Evolutionary conservation across 2,329 filamentous ascomycete genomes (phyloP).

Genomic region (Fusarium devonianum): DNA sequence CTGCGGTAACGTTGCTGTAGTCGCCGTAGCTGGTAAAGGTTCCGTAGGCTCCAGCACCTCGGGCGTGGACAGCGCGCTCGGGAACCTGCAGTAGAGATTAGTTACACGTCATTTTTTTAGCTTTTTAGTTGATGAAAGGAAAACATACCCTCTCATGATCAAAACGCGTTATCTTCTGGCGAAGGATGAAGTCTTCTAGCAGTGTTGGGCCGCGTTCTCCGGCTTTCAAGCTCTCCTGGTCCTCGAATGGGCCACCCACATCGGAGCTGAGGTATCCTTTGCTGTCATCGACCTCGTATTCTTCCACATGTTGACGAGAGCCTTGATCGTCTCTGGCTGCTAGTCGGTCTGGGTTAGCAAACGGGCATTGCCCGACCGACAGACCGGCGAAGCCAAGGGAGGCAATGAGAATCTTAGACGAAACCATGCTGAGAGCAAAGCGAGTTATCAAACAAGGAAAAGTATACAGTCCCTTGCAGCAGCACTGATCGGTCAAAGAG

Average conservation of each 20-base stretch:
- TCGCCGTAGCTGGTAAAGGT: conserved; percentile 73
- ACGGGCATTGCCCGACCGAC: conserved; percentile 46
- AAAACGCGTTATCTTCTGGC: conserved; percentile 75
- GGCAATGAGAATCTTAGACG: conserved; percentile 29
- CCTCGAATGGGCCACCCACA: conserved; percentile 71
- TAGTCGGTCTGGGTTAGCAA: conserved; percentile 41
- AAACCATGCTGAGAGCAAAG: conserved; percentile 38
- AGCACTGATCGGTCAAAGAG: neutral
- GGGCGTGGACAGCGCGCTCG: conserved; percentile 73
- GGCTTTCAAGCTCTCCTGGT: conserved; percentile 71
- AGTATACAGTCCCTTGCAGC: neutral
- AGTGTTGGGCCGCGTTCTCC: conserved; percentile 72
- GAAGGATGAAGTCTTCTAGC: conserved; percentile 75
- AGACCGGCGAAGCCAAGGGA: conserved; percentile 41
- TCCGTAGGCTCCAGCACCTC: conserved; percentile 74
- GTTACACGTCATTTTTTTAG: conserved; percentile 3
- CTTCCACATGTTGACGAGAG: conserved; percentile 44
- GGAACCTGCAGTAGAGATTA: conserved; percentile 51
- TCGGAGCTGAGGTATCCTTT: conserved; percentile 68
- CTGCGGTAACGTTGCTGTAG: conserved; percentile 72
- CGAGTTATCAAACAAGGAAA: neutral
- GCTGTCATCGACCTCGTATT: conserved; percentile 60
- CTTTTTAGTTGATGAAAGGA: neutral
- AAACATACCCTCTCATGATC: conserved; percentile 72
- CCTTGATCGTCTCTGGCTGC: conserved; percentile 38